Evolutionary conservation across 2,329 filamentous ascomycete genomes (phyloP).

Genomic region (Pseudogymnoascus sp.): DNA sequence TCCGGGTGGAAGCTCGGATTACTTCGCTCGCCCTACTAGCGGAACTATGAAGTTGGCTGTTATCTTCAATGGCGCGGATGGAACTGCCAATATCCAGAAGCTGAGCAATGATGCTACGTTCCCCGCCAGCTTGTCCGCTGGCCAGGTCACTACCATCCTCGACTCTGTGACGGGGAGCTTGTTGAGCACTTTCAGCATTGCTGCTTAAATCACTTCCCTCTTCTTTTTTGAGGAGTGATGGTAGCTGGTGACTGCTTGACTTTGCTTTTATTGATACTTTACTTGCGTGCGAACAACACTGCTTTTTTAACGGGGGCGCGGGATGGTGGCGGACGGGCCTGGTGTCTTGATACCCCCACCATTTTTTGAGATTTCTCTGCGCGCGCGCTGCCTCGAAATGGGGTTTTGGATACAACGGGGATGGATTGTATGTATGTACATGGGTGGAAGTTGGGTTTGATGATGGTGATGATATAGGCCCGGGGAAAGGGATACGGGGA

Average conservation of each 20-base stretch:
- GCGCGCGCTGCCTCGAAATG: neutral
- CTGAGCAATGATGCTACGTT: constrained; percentile 36
- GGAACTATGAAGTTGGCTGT: constrained; percentile 55
- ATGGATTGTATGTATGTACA: neutral
- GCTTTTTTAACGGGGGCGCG: neutral
- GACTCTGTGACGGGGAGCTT: neutral
- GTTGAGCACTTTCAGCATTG: neutral
- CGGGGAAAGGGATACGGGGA: neutral
- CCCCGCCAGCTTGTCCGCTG: constrained; percentile 30
- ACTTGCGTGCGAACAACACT: neutral
- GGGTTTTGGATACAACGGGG: neutral
- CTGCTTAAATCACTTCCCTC: neutral
- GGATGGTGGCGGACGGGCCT: neutral
- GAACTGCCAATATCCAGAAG: constrained; percentile 47
- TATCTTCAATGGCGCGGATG: constrained; percentile 45
- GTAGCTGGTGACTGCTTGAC: neutral
- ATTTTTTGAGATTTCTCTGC: neutral
- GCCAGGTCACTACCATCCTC: constrained; percentile 25
- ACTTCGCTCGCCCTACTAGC: constrained; percentile 56
- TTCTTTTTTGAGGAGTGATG: neutral
- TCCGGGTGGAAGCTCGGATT: constrained; percentile 59
- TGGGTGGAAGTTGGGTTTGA: too few relatives aligned
- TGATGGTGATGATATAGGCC: neutral
- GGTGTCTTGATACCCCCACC: neutral
- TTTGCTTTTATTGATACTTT: neutral